Percentiles rank a stretch among this genome's conserved stretches.
Conservation (phyloP, 768 basidiomycete species). For the Boletellus sp. region DNA sequence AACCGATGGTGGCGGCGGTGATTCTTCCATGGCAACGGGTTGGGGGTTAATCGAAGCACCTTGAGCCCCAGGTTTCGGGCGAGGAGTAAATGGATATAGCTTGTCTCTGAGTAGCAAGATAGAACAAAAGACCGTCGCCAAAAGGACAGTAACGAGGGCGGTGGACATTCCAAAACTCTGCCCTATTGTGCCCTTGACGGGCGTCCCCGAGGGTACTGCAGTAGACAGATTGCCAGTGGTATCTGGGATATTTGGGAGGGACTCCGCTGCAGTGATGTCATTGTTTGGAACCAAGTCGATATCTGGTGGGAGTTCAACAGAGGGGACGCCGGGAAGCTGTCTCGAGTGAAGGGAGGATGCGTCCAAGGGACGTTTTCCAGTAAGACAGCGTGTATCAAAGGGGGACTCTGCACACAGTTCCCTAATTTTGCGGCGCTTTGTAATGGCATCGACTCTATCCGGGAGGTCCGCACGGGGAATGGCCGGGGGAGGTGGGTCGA, state of each 20-base stretch:
- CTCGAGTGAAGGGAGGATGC: constrained; percentile 46
- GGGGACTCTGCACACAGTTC: constrained; percentile 38
- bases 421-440: constrained; percentile 41
- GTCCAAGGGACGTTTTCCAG: constrained; percentile 57
- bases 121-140: constrained; percentile 24
- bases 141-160: constrained; percentile 18
- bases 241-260: constrained; percentile 17
- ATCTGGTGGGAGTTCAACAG: constrained; percentile 31
- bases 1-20: not conserved
- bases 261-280: constrained; percentile 12
- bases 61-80: not conserved
- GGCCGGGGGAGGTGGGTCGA: constrained; percentile 36
- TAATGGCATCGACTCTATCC: constrained; percentile 42
- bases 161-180: constrained; percentile 13
- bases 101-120: constrained; percentile 26
- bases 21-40: not conserved
- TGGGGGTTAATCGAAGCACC: not conserved
- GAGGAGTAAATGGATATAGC: constrained; percentile 9
- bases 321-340: constrained; percentile 57
- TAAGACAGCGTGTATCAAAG: constrained; percentile 55
- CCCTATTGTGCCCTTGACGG: constrained; percentile 10
- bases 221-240: constrained; percentile 13
- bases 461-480: constrained; percentile 33
- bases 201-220: constrained; percentile 13
- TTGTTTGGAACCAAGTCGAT: constrained; percentile 8